Percentiles rank a stretch among this genome's conserved stretches.
Evolutionary conservation across 257 asterid genomes (phyloP).

Genomic region (Fraxinus cuspidata): DNA sequence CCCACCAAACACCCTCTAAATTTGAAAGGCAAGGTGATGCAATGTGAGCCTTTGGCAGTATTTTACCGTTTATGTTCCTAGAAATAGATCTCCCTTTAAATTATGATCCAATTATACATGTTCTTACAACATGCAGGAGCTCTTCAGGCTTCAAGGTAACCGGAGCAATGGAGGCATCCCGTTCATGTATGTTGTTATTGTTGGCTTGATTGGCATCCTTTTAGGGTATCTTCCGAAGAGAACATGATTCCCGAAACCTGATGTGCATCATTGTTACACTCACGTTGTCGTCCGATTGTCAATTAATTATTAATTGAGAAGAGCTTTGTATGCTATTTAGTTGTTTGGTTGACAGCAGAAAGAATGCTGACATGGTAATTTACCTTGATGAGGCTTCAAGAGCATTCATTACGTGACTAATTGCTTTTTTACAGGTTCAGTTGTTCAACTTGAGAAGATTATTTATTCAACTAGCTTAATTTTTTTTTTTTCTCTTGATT

Average conservation of each 20-base stretch:
- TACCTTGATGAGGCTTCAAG: constrained; percentile 28
- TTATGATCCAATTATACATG: not conserved
- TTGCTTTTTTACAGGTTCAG: constrained; percentile 16
- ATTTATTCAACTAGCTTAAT: not conserved
- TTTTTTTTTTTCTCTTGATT: not conserved
- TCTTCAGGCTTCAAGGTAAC: constrained; percentile 66
- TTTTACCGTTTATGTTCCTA: not conserved
- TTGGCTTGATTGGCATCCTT: constrained; percentile 75
- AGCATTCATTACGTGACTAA: constrained; percentile 52
- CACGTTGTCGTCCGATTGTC: constrained; percentile 31
- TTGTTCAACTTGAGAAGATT: not conserved
- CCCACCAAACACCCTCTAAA: no score
- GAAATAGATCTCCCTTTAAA: not conserved
- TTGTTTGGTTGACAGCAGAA: constrained; percentile 41
- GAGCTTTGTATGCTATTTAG: constrained; percentile 43
- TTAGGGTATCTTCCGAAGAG: constrained; percentile 85
- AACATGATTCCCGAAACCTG: constrained; percentile 34
- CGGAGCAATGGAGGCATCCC: constrained; percentile 66
- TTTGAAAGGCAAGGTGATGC: not conserved
- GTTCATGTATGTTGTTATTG: constrained; percentile 60
- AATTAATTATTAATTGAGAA: constrained; percentile 23
- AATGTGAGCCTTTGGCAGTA: not conserved
- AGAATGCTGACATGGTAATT: constrained; percentile 38
- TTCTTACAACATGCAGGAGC: constrained; percentile 52
- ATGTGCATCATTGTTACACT: constrained; percentile 16